A percentile compares a stretch with the other conserved stretches of the same genome.
phyloP scores from a whole-genome alignment of 257 asterid species.

The Lithospermum erythrorhizon region DNA sequence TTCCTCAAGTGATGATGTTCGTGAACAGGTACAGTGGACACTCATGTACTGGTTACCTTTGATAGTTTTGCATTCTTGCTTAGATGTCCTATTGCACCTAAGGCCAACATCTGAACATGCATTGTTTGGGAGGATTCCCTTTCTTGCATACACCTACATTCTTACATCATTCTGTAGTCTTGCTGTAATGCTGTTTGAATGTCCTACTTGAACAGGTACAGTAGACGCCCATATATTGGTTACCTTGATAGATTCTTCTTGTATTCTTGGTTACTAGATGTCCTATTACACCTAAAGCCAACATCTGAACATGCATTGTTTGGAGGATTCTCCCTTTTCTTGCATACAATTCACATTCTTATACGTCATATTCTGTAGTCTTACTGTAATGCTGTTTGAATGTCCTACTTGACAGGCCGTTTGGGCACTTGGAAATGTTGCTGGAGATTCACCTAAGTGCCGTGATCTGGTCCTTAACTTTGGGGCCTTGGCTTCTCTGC shows the following conservation, averaged over 20 bases:
- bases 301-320: too few relatives aligned
- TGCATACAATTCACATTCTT: not conserved
- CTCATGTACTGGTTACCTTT: not conserved
- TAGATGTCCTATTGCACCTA: too few relatives aligned
- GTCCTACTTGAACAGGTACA: not conserved
- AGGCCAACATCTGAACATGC: too few relatives aligned
- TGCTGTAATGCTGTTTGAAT: not conserved
- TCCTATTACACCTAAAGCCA: too few relatives aligned
- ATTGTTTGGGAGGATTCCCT: too few relatives aligned
- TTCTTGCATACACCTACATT: not conserved
- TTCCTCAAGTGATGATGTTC: not conserved
- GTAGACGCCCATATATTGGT: not conserved
- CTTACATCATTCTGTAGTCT: not conserved
- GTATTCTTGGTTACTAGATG: not conserved
- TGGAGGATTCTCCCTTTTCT: too few relatives aligned
- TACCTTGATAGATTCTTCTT: not conserved
- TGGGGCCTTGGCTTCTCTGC: slow-evolving; percentile 31
- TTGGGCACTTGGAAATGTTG: slow-evolving; percentile 47
- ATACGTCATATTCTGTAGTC: not conserved
- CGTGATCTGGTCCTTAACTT: slow-evolving; percentile 33
- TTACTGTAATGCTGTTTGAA: not conserved
- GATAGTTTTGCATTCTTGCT: not conserved
- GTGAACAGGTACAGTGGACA: not conserved
- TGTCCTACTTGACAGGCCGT: not conserved
- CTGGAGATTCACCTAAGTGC: slow-evolving; percentile 42